Evolutionary conservation across 2,329 filamentous ascomycete species (phyloP).

Genomic region (Epichloe bromicola): DNA sequence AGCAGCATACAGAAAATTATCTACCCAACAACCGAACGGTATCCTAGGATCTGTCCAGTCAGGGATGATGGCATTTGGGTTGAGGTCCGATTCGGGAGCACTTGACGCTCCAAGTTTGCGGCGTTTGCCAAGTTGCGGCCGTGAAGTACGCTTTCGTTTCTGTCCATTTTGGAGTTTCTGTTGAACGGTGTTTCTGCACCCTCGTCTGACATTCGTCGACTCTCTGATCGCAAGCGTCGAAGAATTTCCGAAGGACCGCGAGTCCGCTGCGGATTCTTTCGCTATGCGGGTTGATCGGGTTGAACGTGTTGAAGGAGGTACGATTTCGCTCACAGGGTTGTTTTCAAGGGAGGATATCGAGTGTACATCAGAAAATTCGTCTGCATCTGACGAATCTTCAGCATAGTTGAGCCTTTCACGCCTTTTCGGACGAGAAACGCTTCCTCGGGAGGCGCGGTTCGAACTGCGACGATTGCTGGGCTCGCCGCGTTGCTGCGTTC

Average conservation of each 20-base stretch:
- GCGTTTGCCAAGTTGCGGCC: slow-evolving; percentile 7
- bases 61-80: slow-evolving; percentile 25
- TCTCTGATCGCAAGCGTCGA: neutral
- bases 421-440: slow-evolving; percentile 3
- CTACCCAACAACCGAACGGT: slow-evolving; percentile 55
- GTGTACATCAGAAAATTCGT: neutral
- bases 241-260: neutral
- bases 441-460: slow-evolving; percentile 9
- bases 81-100: neutral
- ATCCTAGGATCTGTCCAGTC: slow-evolving; percentile 42
- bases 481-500: neutral
- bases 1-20: slow-evolving; percentile 58
- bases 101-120: slow-evolving; percentile 2
- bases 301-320: neutral
- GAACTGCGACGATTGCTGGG: slow-evolving; percentile 12
- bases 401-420: slow-evolving; percentile 4
- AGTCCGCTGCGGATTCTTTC: neutral
- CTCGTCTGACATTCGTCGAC: too few species aligned
- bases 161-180: slow-evolving; percentile 2
- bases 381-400: slow-evolving; percentile 1
- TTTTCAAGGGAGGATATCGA: neutral
- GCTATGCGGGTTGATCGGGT: neutral
- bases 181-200: neutral
- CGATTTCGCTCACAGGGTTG: neutral
- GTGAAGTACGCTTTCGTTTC: slow-evolving; percentile 10